Base-by-base conservation (phyloP, 495 filamentous ascomycete species). In the Talaromyces liani region DNA sequence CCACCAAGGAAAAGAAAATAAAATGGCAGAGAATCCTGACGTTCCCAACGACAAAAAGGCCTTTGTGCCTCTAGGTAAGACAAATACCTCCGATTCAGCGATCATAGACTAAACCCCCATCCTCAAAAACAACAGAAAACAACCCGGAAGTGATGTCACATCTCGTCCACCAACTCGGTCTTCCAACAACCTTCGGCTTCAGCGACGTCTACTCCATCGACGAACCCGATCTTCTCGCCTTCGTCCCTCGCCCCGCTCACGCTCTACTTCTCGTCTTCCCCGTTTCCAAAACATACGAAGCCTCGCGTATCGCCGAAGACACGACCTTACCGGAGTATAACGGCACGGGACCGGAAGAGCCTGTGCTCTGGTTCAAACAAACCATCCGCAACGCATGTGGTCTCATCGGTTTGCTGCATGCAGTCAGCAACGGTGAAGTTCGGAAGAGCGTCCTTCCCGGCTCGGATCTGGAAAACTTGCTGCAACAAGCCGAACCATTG, bases 381-480 rank as follows among this genome's bases (percentile, higher is more conserved):
- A 96, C 91, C 0, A 97, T 97, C 71, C 81, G 85, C 57, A 85
- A 96, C 72, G 88, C 91, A 2, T 97, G 93, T 75, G 93, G 92
- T 1, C 81, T 91, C 56, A 92, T 94, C 74, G 92, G 88, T 0
- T 76, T 96, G 3, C 74, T 96, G 24, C 92, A 96, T 75, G 85
- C 86, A 61, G 79, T 89, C 4, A 69, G 77, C 16, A 94, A 94
- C 72, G 87, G 85, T 25, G 76, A 76, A 59, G 74, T 83, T 1
- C 70, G 73, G 12, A 65, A 71, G 4, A 71, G 80, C 60, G 68
- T 88, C 58, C 45, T 66, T 6, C 71, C 76, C 0, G 80, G 74
- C 8, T 81, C 78, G 12, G 75, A 78, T 41, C 69, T 87, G 18
- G 82, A 82, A 33, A 65, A 51, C 2, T 65, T 88, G 7, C 73